Percentiles rank a stretch among this genome's conserved stretches.
These are phyloP conservation scores for Fusarium floridanum DNA, from an alignment of 2,329 filamentous ascomycete genomes.

Conservation along the genomic window DNA sequence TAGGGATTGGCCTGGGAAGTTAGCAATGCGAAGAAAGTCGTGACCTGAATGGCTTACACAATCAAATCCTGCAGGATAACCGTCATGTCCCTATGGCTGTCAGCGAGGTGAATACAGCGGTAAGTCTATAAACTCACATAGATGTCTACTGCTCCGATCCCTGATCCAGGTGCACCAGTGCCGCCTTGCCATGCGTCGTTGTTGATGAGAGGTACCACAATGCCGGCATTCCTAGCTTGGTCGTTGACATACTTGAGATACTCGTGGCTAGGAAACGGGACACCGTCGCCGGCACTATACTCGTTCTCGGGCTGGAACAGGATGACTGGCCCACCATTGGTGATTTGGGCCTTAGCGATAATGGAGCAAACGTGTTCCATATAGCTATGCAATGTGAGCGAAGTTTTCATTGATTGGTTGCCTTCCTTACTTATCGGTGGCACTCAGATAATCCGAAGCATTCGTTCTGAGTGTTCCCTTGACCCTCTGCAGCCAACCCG, in stretches of 20 bases:
- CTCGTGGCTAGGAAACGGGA: slow-evolving; percentile 71
- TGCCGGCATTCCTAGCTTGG: slow-evolving; percentile 75
- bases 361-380: slow-evolving; percentile 71
- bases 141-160: slow-evolving; percentile 67
- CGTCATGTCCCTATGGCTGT: slow-evolving; percentile 66
- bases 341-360: slow-evolving; percentile 83
- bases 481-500: slow-evolving; percentile 82
- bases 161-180: slow-evolving; percentile 73
- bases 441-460: slow-evolving; percentile 71
- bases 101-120: accelerated
- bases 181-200: slow-evolving; percentile 76
- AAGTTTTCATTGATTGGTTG: accelerated
- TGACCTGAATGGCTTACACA: slow-evolving; percentile 52
- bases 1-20: slow-evolving; percentile 60
- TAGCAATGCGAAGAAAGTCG: neutral
- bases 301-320: slow-evolving; percentile 87
- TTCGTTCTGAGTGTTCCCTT: slow-evolving; percentile 73
- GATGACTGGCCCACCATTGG: slow-evolving; percentile 84
- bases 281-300: slow-evolving; percentile 68
- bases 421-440: slow-evolving; percentile 71
- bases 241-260: slow-evolving; percentile 81
- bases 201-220: slow-evolving; percentile 80
- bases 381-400: slow-evolving; percentile 49
- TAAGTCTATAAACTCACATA: slow-evolving; percentile 54
- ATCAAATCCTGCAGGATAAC: slow-evolving; percentile 72